Percentiles rank a stretch among this genome's conserved stretches.
Evolutionary conservation across 2,329 filamentous ascomycete genomes (phyloP).

Genomic region (Fusarium denticulatum): DNA sequence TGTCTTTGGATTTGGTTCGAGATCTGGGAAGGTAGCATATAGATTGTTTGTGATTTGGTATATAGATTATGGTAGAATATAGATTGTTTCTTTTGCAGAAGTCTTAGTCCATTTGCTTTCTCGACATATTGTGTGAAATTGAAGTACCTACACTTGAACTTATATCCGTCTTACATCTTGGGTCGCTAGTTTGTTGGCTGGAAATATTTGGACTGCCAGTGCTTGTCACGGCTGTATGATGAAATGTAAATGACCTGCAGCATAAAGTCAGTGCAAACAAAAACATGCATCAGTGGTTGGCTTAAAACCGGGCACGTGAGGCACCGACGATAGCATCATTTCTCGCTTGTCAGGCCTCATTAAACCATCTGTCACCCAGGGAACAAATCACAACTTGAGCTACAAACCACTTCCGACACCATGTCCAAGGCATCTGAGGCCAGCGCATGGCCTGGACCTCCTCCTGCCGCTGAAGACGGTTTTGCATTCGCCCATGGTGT

Average conservation of each 20-base stretch:
- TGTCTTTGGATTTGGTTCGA: neutral
- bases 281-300: neutral
- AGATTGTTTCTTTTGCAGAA: neutral
- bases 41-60: neutral
- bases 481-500: conserved; percentile 56
- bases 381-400: neutral
- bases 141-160: no score
- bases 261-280: no score
- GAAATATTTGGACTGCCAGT: neutral
- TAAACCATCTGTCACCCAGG: neutral
- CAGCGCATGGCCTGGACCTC: conserved; percentile 20
- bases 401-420: neutral
- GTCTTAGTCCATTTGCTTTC: no score
- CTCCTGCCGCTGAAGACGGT: conserved; percentile 43
- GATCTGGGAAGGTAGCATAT: neutral
- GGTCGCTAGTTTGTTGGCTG: neutral
- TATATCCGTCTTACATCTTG: no score
- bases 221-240: neutral
- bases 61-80: neutral
- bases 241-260: neutral
- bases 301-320: neutral
- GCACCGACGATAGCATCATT: neutral
- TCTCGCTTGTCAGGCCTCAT: neutral
- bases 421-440: conserved; percentile 15
- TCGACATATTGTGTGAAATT: no score